Percentiles rank a stretch among this genome's conserved stretches.
phyloP scores from a whole-genome alignment of 2,329 filamentous ascomycete genomes.

The Atkinsonella hypoxylon region DNA sequence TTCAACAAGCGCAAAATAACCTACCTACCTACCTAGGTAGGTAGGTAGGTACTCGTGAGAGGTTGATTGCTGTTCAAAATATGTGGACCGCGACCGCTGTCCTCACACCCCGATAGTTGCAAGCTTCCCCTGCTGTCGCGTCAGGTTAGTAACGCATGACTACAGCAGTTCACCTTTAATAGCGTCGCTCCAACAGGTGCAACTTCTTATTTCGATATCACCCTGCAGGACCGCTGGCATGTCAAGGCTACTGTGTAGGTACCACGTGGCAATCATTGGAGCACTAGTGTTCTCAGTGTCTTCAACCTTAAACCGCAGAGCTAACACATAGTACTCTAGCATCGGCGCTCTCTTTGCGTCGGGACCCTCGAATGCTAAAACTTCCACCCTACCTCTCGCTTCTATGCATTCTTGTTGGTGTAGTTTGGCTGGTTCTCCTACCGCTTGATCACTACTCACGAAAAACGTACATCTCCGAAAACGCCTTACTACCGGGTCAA shows the following conservation, averaged over 20 bases:
- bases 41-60: too few relatives aligned
- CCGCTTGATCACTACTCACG: conserved; percentile 86
- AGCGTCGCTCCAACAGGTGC: background rate
- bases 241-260: conserved; percentile 43
- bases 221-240: conserved; percentile 20
- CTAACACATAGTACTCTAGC: conserved; percentile 23
- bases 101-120: background rate
- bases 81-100: background rate
- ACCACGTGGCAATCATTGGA: background rate
- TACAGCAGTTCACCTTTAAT: background rate
- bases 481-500: conserved; percentile 87
- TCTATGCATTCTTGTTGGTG: conserved; percentile 71
- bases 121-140: background rate
- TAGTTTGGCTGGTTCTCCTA: conserved; percentile 81
- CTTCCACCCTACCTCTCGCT: conserved; percentile 80
- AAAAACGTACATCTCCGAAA: conserved; percentile 92
- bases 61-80: background rate
- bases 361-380: conserved; percentile 70
- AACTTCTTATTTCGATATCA: background rate
- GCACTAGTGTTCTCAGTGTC: background rate
- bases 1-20: too few relatives aligned
- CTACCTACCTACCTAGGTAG: too few relatives aligned
- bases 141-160: background rate
- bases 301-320: background rate
- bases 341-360: conserved; percentile 57